A percentile compares a stretch with the other conserved stretches of the same genome.
Conservation (phyloP, 108 stramenopile genomes). For the Cyclotella atomus region DNA sequence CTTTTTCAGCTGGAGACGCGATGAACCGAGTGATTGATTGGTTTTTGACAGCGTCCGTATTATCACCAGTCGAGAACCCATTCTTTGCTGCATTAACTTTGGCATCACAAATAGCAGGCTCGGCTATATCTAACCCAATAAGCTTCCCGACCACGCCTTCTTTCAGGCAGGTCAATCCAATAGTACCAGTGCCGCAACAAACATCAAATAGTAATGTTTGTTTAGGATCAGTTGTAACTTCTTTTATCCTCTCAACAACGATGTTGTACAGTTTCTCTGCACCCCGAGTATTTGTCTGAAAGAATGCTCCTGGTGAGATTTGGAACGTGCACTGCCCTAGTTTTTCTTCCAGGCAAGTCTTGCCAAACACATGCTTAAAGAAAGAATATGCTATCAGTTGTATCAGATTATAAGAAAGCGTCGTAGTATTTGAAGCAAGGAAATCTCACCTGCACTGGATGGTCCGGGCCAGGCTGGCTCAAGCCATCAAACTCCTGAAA, state of each 20-base stretch:
- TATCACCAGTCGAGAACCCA: constrained; percentile 26
- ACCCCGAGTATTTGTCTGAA: constrained; percentile 91
- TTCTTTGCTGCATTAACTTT: constrained; percentile 71
- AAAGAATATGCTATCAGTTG: neutral
- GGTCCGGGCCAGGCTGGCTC: constrained; percentile 71
- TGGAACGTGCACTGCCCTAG: constrained; percentile 84
- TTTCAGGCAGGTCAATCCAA: constrained; percentile 84
- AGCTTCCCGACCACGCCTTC: constrained; percentile 75
- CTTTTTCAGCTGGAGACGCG: constrained; percentile 76
- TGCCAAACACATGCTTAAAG: constrained; percentile 70
- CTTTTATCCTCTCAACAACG: constrained; percentile 74
- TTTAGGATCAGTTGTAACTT: constrained; percentile 55
- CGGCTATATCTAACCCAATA: constrained; percentile 87
- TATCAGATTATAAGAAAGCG: neutral
- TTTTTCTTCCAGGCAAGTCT: constrained; percentile 66
- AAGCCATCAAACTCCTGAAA: constrained; percentile 86
- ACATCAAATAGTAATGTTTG: constrained; percentile 84
- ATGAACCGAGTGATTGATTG: constrained; percentile 56
- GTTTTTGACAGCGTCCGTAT: constrained; percentile 1
- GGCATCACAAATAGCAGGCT: constrained; percentile 90
- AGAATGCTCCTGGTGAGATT: constrained; percentile 94
- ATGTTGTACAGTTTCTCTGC: constrained; percentile 86
- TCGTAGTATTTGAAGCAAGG: neutral
- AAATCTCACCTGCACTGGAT: constrained; percentile 72
- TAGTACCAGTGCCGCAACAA: constrained; percentile 96